Evolutionary conservation across 768 basidiomycete genomes (phyloP), one percentile per base, ranked within the genome.

Genomic region (Lactarius hatsudake): DNA sequence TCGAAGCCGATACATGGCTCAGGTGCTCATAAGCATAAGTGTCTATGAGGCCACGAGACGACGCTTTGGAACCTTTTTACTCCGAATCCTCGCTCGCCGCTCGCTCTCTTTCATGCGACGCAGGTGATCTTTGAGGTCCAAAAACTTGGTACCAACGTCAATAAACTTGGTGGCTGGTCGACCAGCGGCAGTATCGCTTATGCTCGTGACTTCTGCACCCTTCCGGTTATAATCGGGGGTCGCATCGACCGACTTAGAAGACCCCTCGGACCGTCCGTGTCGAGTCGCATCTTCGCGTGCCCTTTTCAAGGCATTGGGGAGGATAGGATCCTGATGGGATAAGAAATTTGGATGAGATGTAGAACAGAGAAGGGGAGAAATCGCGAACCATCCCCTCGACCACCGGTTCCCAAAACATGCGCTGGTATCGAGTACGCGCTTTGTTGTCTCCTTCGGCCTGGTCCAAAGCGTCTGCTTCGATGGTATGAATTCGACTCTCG

Each of bases 351-450:
- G 26, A 30, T 34, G 45, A 62, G 13, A 17, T 45, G 4, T 20
- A 53, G 30, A 40, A 13, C 26, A 53, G 15, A 15, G 23, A 23
- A 26, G 43, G 13, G 38, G 26, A 43, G n/a, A 13, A 18, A 73
- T 26, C 76, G 73, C 78, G 51, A 73, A 91, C 92, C 77, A 84
- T 76, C 66, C 87, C 86, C 72, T 94, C 92, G 12, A 82, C 81
- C 45, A 89, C 83, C 36, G 88, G 85, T 74, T 94, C 92, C 90
- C 91, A 94, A 75, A 89, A 93, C 54, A 86, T 77, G 53, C 87
- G 83, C 71, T 88, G 86, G 73, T 90, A 91, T 12, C 87, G 83
- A 64, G 85, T 81, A 28, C 86, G 84, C 54, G 84, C 83, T 62
- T 78, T 80, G 62, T 86, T 81, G 66, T 84, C 82, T 26, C 81